A percentile compares a stretch with the other conserved stretches of the same genome.
These are phyloP conservation scores for Lactifluus echinatus DNA, from an alignment of 768 basidiomycete genomes.

Conservation along the genomic window DNA sequence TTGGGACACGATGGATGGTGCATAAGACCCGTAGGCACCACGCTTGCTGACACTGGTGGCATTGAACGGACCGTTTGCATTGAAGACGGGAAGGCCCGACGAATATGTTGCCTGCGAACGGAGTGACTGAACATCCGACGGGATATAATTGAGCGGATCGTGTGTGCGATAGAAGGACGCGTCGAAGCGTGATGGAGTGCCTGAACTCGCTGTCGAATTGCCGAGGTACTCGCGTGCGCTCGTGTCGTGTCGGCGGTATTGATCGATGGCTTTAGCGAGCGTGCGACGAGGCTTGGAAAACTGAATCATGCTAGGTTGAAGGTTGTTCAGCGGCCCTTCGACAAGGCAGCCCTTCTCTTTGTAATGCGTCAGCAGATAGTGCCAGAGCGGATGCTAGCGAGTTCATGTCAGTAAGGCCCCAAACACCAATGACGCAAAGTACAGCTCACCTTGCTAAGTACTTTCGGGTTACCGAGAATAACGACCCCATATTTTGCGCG, in stretches of 20 bases:
- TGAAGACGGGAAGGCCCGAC: constrained; percentile 82
- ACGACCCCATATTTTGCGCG: constrained; percentile 98
- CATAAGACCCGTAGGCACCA: constrained; percentile 73
- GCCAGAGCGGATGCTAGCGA: constrained; percentile 91
- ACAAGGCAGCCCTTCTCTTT: constrained; percentile 92
- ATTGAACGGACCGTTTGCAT: constrained; percentile 59
- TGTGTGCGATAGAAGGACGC: constrained; percentile 93
- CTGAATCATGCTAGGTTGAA: constrained; percentile 98
- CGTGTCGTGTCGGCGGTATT: constrained; percentile 88
- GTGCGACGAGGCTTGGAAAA: constrained; percentile 95
- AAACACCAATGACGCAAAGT: background rate
- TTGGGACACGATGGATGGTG: constrained; percentile 89
- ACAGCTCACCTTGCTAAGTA: constrained; percentile 83
- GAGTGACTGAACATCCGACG: constrained; percentile 91
- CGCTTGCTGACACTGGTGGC: constrained; percentile 53
- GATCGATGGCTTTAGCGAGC: constrained; percentile 83
- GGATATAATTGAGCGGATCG: constrained; percentile 88
- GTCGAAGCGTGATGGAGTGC: constrained; percentile 92
- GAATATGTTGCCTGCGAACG: constrained; percentile 96
- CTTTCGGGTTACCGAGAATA: constrained; percentile 99
- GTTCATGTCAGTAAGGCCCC: constrained; percentile 17
- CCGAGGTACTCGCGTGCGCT: constrained; percentile 72
- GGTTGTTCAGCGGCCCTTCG: constrained; percentile 91
- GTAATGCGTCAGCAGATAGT: constrained; percentile 96
- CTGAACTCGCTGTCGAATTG: constrained; percentile 40